phyloP scores from a whole-genome alignment of 768 basidiomycete genomes.

The Rhizopogon roseolus region DNA sequence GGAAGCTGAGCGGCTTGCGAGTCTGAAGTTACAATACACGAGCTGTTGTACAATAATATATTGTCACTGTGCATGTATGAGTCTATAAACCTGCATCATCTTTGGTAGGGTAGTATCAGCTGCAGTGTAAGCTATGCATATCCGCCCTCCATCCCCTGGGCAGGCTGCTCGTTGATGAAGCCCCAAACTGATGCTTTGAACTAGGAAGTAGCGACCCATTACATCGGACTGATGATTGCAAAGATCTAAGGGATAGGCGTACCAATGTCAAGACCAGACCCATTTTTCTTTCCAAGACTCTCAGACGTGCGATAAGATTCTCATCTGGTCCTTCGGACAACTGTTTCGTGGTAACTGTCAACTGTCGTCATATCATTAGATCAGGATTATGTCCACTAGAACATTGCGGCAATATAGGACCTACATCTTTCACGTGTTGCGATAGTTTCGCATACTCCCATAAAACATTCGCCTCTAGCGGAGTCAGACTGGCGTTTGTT shows the following conservation, averaged over 20 bases:
- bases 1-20: conserved; percentile 46
- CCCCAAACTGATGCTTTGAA: conserved; percentile 98
- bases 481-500: conserved; percentile 59
- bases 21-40: conserved; percentile 24
- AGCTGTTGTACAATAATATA: conserved; percentile 4
- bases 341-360: conserved; percentile 60
- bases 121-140: conserved; percentile 10
- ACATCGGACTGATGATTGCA: background rate
- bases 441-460: conserved; percentile 93
- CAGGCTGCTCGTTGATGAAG: conserved; percentile 77
- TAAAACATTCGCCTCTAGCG: conserved; percentile 73
- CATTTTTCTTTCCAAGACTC: conserved; percentile 90
- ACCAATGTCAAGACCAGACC: conserved; percentile 91
- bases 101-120: conserved; percentile 5
- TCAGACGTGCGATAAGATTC: conserved; percentile 65
- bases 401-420: conserved; percentile 16
- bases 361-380: conserved; percentile 30
- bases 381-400: background rate
- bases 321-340: conserved; percentile 78
- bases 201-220: conserved; percentile 32
- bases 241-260: conserved; percentile 2
- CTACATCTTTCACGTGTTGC: conserved; percentile 72
- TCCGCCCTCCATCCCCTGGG: conserved; percentile 11
- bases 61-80: background rate
- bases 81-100: background rate